These are phyloP conservation scores for Flaveria ramosissima DNA, from an alignment of 129 eudicot species.

Conservation along the genomic window DNA sequence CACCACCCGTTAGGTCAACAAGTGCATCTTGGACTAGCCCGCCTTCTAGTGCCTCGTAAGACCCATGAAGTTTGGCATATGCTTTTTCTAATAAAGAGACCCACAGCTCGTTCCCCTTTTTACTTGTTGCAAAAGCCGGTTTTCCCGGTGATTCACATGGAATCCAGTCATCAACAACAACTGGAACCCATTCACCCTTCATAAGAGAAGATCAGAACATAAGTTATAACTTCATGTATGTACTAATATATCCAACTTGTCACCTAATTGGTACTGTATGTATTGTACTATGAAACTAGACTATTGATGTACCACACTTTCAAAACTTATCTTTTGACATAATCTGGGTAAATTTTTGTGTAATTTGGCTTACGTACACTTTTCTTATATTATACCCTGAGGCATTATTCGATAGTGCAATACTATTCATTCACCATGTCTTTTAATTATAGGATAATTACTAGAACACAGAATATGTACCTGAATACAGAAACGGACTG, in stretches of 20 bases:
- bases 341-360: not conserved
- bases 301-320: not conserved
- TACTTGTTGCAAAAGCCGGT: slow-evolving; percentile 98
- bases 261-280: not conserved
- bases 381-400: not conserved
- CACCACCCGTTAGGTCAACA: slow-evolving; percentile 98
- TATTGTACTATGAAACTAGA: not conserved
- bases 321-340: not conserved
- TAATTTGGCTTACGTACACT: not conserved
- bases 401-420: too few relatives aligned
- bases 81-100: slow-evolving; percentile 91
- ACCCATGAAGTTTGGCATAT: slow-evolving; percentile 95
- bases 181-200: slow-evolving; percentile 99
- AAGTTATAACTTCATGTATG: not conserved
- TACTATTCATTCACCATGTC: too few relatives aligned
- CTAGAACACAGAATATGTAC: slow-evolving; percentile 31
- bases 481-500: slow-evolving; percentile 99
- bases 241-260: not conserved
- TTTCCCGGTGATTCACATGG: slow-evolving; percentile 96
- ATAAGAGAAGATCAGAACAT: not conserved
- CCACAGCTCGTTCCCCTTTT: slow-evolving; percentile 89
- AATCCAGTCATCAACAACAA: slow-evolving; percentile 96
- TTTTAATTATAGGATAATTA: too few relatives aligned
- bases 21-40: slow-evolving; percentile 99
- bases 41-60: slow-evolving; percentile 98